phyloP scores from a whole-genome alignment of 768 basidiomycete species.

The Cystobasidiopsis lactophilus region DNA sequence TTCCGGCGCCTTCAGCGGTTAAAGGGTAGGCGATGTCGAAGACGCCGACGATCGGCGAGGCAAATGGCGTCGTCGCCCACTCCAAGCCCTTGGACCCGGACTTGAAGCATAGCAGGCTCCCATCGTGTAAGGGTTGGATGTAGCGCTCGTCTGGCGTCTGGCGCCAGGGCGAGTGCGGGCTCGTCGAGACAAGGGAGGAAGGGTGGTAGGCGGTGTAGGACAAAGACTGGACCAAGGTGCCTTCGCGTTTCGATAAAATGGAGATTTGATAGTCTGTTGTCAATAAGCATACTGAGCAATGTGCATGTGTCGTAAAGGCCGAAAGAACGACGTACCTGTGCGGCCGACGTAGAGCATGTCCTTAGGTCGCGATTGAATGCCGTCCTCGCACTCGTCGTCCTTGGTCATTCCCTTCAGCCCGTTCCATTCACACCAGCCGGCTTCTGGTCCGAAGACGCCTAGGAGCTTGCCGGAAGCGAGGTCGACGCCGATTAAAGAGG shows the following conservation, averaged over 20 bases:
- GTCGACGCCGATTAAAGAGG: conserved; percentile 35
- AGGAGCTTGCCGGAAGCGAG: conserved; percentile 52
- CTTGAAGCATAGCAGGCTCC: conserved; percentile 52
- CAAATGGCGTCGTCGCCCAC: conserved; percentile 15
- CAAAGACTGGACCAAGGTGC: conserved; percentile 44
- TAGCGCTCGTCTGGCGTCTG: conserved; percentile 57
- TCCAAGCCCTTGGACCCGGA: conserved; percentile 15
- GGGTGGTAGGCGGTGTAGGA: conserved; percentile 83
- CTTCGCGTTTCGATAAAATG: conserved; percentile 41
- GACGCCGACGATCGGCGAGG: conserved; percentile 37
- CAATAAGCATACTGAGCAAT: not conserved
- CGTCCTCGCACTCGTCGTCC: conserved; percentile 19
- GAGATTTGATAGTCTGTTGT: conserved; percentile 64
- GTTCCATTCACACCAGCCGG: conserved; percentile 20
- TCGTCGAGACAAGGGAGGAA: conserved; percentile 37
- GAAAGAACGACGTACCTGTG: conserved; percentile 32
- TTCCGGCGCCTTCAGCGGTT: not conserved
- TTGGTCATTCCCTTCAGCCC: not conserved
- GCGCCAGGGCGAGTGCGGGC: conserved; percentile 45
- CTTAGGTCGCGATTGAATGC: conserved; percentile 17
- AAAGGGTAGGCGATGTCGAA: conserved; percentile 46
- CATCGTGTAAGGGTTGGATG: conserved; percentile 56
- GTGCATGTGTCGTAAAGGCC: too few species aligned
- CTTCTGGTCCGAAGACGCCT: conserved; percentile 17
- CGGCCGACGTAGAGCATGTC: conserved; percentile 40